Conservation (phyloP, 305 asterid species). For the Euphrasia arctica region DNA sequence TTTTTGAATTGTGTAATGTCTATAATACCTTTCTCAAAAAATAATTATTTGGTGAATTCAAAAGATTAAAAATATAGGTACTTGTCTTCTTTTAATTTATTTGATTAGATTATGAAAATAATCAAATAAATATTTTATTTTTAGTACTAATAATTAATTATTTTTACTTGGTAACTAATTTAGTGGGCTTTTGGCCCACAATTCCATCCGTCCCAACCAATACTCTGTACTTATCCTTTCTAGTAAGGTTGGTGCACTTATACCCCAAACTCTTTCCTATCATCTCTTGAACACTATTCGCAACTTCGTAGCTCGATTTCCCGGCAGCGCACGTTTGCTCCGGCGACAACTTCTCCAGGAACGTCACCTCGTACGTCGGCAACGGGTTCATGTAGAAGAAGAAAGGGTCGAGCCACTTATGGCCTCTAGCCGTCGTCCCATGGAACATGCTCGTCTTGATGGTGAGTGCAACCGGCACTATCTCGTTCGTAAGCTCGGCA, state of each 20-base stretch:
- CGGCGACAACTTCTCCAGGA: not conserved
- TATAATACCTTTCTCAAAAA: no score
- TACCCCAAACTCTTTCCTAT: slow-evolving; percentile 6
- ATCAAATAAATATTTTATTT: no score
- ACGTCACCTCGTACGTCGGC: not conserved
- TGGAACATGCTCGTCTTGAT: not conserved
- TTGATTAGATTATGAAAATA: no score
- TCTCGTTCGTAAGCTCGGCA: not conserved
- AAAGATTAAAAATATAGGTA: no score
- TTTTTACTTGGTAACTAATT: not conserved
- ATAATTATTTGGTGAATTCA: no score
- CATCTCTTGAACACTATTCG: not conserved
- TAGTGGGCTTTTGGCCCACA: slow-evolving; percentile 24
- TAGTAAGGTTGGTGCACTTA: slow-evolving; percentile 34
- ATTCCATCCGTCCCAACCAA: slow-evolving; percentile 41
- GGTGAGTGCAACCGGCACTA: not conserved
- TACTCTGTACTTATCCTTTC: slow-evolving; percentile 42
- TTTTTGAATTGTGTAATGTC: no score
- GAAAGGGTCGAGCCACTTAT: not conserved
- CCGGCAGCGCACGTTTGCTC: not conserved
- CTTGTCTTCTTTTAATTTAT: no score
- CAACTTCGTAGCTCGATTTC: not conserved
- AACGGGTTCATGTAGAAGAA: not conserved
- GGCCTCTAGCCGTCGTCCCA: not conserved
- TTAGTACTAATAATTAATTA: no score